Conservation (phyloP, 2,329 filamentous ascomycete species). For the Scopulariopsis brevicaulis region DNA sequence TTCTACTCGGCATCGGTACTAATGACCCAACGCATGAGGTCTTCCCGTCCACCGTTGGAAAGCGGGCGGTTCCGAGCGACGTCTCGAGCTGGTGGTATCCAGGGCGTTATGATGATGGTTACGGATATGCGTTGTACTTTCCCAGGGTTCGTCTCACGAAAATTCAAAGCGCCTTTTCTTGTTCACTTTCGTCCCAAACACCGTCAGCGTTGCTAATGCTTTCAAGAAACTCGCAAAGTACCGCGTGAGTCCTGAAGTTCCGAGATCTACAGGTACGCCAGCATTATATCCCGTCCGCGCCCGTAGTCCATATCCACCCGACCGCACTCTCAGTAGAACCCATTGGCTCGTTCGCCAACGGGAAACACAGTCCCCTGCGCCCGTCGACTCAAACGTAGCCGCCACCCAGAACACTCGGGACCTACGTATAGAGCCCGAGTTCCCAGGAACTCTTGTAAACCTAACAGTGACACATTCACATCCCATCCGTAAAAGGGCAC, state of each 20-base stretch:
- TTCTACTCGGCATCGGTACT: conserved; percentile 25
- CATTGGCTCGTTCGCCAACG: not conserved
- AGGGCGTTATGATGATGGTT: not conserved
- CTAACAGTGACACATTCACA: not conserved
- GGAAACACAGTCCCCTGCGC: not conserved
- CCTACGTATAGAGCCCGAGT: not conserved
- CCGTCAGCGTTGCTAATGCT: conserved; percentile 3
- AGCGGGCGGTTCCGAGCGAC: not conserved
- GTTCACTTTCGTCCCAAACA: not conserved
- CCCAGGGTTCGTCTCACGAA: conserved; percentile 16
- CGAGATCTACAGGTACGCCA: not conserved
- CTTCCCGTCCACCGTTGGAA: not conserved
- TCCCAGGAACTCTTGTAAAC: not conserved
- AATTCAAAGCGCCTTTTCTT: conserved; percentile 1
- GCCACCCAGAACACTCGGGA: not conserved
- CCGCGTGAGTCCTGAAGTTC: not conserved
- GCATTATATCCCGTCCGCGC: not conserved
- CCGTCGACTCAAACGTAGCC: not conserved
- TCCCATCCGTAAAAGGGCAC: not conserved
- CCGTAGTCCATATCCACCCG: not conserved
- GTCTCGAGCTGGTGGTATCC: not conserved
- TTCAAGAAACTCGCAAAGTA: not conserved
- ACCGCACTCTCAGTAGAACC: too few species aligned
- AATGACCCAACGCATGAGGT: conserved; percentile 2
- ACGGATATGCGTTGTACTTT: not conserved